phyloP scores from a whole-genome alignment of 73 alveolate species.

The Paraurostyla sp. region DNA sequence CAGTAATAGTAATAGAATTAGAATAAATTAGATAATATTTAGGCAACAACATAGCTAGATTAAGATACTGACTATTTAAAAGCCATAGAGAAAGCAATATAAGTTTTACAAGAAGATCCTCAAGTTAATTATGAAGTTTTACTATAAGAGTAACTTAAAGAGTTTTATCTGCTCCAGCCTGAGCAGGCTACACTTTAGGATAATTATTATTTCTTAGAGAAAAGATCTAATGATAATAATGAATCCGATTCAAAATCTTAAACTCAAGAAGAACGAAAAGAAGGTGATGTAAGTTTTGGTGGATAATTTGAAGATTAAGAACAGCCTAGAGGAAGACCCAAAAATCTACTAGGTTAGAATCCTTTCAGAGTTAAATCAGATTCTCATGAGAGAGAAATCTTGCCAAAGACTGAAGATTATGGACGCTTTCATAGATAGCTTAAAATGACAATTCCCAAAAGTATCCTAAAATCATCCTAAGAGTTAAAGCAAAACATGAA shows the following conservation, averaged over 20 bases:
- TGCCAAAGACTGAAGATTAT: background rate
- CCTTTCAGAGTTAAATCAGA: constrained; percentile 19
- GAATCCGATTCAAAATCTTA: background rate
- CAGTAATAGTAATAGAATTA: background rate
- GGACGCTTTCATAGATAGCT: background rate
- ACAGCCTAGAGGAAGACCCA: too few relatives aligned
- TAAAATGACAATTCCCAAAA: constrained; percentile 35
- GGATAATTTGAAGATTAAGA: too few relatives aligned
- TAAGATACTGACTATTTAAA: constrained; percentile 24
- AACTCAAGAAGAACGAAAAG: background rate
- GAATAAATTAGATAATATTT: background rate
- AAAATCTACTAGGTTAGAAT: too few relatives aligned
- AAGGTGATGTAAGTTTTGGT: constrained; percentile 13
- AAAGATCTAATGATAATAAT: too few relatives aligned
- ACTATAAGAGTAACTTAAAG: constrained; percentile 21
- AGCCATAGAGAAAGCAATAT: constrained; percentile 37
- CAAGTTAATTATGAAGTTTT: constrained; percentile 38
- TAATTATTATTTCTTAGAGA: constrained; percentile 18
- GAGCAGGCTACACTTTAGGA: constrained; percentile 26
- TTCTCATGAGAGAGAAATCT: constrained; percentile 2
- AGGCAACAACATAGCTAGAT: background rate
- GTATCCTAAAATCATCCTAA: constrained; percentile 33
- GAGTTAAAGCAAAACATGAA: background rate
- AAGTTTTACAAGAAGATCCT: constrained; percentile 39
- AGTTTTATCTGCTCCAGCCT: constrained; percentile 16